Evolutionary conservation across 2,329 filamentous ascomycete genomes (phyloP).

Genomic region (Hysterium pulicare): DNA sequence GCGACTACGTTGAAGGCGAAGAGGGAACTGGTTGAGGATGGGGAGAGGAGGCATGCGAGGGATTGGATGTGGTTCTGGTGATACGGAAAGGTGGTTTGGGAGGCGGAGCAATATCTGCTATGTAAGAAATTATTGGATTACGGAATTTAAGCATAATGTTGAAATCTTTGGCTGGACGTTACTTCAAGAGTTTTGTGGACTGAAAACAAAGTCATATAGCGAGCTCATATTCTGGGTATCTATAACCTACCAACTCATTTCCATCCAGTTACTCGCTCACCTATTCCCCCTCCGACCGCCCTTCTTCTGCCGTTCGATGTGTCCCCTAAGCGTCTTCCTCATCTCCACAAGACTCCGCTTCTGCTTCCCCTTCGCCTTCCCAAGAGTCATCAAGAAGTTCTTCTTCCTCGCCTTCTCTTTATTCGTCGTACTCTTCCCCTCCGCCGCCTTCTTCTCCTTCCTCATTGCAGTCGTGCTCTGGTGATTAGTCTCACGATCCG

Average conservation of each 20-base stretch:
- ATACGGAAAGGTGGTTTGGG: too few species aligned
- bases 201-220: too few species aligned
- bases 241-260: too few species aligned
- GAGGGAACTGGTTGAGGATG: too few species aligned
- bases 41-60: conserved; percentile 17
- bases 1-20: conserved; percentile 32
- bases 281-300: conserved; percentile 78
- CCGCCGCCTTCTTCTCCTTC: conserved; percentile 79
- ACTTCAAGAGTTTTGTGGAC: too few species aligned
- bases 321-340: conserved; percentile 72
- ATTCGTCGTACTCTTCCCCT: conserved; percentile 96
- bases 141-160: too few species aligned
- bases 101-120: too few species aligned
- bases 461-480: conserved; percentile 80
- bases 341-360: conserved; percentile 91
- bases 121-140: too few species aligned
- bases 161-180: too few species aligned
- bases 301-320: conserved; percentile 77
- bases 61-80: conserved; percentile 4
- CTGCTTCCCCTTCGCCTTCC: conserved; percentile 92
- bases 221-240: too few species aligned
- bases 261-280: too few species aligned
- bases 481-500: conserved; percentile 79
- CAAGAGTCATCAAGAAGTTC: conserved; percentile 98
- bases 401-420: conserved; percentile 95